phyloP scores from a whole-genome alignment of 768 basidiomycete genomes.

The Pholiota conissans region DNA sequence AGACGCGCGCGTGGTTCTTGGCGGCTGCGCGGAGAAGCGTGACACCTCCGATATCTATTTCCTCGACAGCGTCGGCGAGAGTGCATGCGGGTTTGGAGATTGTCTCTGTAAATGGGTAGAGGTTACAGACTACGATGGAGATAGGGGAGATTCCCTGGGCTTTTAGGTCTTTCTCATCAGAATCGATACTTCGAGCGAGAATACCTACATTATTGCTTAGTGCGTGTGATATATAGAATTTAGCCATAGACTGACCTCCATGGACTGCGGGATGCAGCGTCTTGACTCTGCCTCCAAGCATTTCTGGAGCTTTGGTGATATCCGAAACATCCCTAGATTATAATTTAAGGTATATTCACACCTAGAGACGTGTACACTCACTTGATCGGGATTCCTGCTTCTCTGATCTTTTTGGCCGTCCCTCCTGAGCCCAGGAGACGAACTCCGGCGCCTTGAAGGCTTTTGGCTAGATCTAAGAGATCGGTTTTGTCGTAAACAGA shows the following conservation, averaged over 20 bases:
- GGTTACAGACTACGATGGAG: slow-evolving; percentile 97
- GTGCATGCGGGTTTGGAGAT: slow-evolving; percentile 88
- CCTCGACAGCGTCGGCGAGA: slow-evolving; percentile 90
- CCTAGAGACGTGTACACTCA: slow-evolving; percentile 51
- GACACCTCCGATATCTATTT: slow-evolving; percentile 98
- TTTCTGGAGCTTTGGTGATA: slow-evolving; percentile 97
- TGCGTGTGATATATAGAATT: background rate
- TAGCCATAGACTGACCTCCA: slow-evolving; percentile 60
- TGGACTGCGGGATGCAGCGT: slow-evolving; percentile 98
- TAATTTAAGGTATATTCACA: background rate
- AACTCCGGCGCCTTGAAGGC: slow-evolving; percentile 80
- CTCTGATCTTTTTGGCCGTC: slow-evolving; percentile 96
- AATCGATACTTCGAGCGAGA: slow-evolving; percentile 87
- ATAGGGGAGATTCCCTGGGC: slow-evolving; percentile 88
- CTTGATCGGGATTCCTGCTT: slow-evolving; percentile 90
- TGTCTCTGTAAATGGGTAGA: slow-evolving; percentile 95
- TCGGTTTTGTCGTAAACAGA: slow-evolving; percentile 97
- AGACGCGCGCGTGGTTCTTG: slow-evolving; percentile 95
- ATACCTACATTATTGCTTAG: slow-evolving; percentile 60
- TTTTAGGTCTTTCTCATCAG: slow-evolving; percentile 84
- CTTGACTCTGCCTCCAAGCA: slow-evolving; percentile 98
- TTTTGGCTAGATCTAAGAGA: slow-evolving; percentile 85
- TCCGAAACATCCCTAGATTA: slow-evolving; percentile 88
- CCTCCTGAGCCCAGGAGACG: slow-evolving; percentile 93
- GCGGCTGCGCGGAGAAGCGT: slow-evolving; percentile 97